Percentiles rank a stretch among this genome's conserved stretches.
Conservation (phyloP, 257 asterid species). For the Solanum dulcamara region DNA sequence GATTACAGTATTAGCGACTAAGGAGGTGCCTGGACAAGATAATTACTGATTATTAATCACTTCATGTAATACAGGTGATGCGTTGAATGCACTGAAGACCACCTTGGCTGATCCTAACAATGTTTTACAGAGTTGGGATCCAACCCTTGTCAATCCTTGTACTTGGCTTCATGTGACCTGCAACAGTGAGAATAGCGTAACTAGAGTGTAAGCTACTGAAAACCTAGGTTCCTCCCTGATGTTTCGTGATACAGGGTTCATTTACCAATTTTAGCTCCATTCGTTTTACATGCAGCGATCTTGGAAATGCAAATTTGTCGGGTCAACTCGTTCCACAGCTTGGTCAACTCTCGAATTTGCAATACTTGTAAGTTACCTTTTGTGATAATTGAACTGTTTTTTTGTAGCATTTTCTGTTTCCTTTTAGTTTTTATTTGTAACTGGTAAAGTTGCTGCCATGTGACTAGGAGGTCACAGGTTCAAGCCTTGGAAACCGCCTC, state of each 20-base stretch:
- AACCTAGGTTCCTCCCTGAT: not conserved
- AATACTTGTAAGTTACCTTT: slow-evolving; percentile 69
- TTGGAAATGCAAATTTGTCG: slow-evolving; percentile 90
- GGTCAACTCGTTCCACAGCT: slow-evolving; percentile 88
- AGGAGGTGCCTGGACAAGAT: not conserved
- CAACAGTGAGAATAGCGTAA: slow-evolving; percentile 69
- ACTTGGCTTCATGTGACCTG: slow-evolving; percentile 97
- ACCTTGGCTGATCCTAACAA: slow-evolving; percentile 78
- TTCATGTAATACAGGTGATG: slow-evolving; percentile 65
- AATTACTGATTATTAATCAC: not conserved
- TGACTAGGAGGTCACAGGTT: too few relatives aligned
- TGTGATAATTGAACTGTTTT: not conserved
- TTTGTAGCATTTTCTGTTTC: not conserved
- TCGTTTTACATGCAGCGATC: slow-evolving; percentile 52
- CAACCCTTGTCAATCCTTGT: slow-evolving; percentile 94
- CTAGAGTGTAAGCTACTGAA: slow-evolving; percentile 68
- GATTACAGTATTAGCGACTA: not conserved
- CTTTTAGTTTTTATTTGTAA: too few relatives aligned
- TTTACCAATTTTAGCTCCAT: not conserved
- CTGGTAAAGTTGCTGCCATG: too few relatives aligned
- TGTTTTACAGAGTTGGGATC: slow-evolving; percentile 97
- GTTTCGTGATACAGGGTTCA: not conserved
- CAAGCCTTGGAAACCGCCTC: too few relatives aligned
- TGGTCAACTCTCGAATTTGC: slow-evolving; percentile 61
- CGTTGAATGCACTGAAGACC: slow-evolving; percentile 66